Evolutionary conservation across 176 grass and related monocot genomes (phyloP).

Genomic region (Aegilops longissima): DNA sequence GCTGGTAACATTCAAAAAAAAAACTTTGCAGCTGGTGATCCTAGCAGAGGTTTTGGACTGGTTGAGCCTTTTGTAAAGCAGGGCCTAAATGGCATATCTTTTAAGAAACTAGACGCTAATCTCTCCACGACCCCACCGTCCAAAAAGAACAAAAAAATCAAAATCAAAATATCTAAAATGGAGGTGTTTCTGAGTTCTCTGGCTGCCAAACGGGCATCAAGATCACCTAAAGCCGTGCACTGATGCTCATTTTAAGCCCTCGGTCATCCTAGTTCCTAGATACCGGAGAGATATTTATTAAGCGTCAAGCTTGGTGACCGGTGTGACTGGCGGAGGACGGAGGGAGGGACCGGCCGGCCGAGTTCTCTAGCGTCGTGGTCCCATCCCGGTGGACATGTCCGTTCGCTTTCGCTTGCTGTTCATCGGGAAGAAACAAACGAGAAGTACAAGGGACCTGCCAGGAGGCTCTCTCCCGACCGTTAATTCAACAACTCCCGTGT

Average conservation of each 20-base stretch:
- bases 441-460: constrained; percentile 1
- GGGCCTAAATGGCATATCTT: no score
- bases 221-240: constrained; percentile 16
- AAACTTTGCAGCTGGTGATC: no score
- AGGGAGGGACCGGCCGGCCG: background rate
- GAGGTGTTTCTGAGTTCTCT: background rate
- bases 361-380: background rate
- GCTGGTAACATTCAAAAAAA: no score
- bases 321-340: background rate
- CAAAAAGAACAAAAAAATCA: no score
- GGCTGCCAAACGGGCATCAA: background rate
- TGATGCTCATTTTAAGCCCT: constrained; percentile 9
- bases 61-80: no score
- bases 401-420: constrained; percentile 1
- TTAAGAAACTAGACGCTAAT: no score
- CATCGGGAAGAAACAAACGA: constrained; percentile 3
- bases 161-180: background rate
- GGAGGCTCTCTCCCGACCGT: background rate
- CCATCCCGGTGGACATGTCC: background rate
- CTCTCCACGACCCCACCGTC: no score
- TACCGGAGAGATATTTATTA: constrained; percentile 21
- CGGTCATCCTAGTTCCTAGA: background rate
- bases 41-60: no score
- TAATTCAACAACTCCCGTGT: background rate
- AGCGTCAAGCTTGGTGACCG: background rate